Evolutionary conservation across 345 rosid species (phyloP).

Genomic region (Eucalyptus camaldulensis): DNA sequence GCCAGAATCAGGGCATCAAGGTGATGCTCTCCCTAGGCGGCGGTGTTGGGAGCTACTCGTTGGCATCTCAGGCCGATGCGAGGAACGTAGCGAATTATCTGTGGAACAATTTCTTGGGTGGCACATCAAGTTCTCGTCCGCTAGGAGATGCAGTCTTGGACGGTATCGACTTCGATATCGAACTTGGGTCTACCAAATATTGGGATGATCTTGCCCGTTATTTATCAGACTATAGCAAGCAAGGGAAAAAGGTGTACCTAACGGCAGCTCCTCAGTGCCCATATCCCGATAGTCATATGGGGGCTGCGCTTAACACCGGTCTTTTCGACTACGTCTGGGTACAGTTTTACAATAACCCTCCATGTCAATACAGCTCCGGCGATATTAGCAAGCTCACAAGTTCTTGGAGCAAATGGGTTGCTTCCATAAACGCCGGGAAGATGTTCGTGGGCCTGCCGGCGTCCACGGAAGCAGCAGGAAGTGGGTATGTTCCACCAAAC

Average conservation of each 20-base stretch:
- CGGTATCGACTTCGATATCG: conserved; percentile 47
- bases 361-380: conserved; percentile 28
- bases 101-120: conserved; percentile 1
- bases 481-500: conserved; percentile 36
- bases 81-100: conserved; percentile 4
- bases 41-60: conserved; percentile 21
- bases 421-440: conserved; percentile 10
- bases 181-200: conserved; percentile 23
- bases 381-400: conserved; percentile 12
- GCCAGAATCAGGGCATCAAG: conserved; percentile 36
- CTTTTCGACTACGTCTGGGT: conserved; percentile 46
- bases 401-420: conserved; percentile 42
- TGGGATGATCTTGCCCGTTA: conserved; percentile 31
- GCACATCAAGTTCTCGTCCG: conserved; percentile 10
- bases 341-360: conserved; percentile 50
- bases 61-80: conserved; percentile 28
- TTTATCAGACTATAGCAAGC: conserved; percentile 8
- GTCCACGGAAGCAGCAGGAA: conserved; percentile 33
- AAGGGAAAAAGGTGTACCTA: conserved; percentile 30
- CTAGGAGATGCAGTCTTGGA: conserved; percentile 38
- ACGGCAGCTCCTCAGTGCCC: conserved; percentile 61
- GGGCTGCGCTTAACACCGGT: conserved; percentile 28
- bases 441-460: conserved; percentile 55
- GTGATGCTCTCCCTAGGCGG: conserved; percentile 54
- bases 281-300: conserved; percentile 40